Base-by-base conservation (phyloP, 257 asterid genomes). In the Solanum pimpinellifolium region DNA sequence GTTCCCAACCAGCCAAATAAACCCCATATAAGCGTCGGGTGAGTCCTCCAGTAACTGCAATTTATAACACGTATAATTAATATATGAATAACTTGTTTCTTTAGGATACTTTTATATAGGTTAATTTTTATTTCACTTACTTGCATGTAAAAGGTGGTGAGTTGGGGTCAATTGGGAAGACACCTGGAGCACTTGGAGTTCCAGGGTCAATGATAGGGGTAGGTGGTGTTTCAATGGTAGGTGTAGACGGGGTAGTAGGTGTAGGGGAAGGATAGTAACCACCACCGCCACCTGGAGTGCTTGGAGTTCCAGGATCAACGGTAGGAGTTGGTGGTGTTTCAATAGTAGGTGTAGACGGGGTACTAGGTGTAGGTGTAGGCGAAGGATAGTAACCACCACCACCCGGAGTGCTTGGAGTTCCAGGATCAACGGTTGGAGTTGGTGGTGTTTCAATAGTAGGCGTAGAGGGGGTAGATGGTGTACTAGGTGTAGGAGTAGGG, bases 111-210 rank as follows among this genome's bases (percentile, higher is more conserved):
- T 52, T 18, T 52, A 52, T 52, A 52, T 52, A 25, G 27, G 37
- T 25, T 77, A 25, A 25, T 47, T 47, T 14, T 47, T 25, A 4
- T 5, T 47, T 27, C 18, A 93, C 98, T 94, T 89, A 97, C 99
- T 31, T 85, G 99, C 98, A 97, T 12, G 98, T 91, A 65, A 95
- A 94, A 76, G 98, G 97, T 65, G 99, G 99, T 66, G 98, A 94
- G 95, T 88, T 92, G 35, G 99, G 99, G 84, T 93, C 93, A 16
- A 91, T 90, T 3, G 91, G 47, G 42, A 80, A 90, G 9, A 98
- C 98, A 29, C 98, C 81, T 7, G 94, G 93, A 31, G 92, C 89
- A 27, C 87, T 68, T 66, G 95, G 92, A 77, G 81, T 37, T 20
- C 78, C 78, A 5, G 78, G 78, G 4, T 74, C 81, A 74, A 74